Percentiles rank a stretch among this genome's conserved stretches.
These are phyloP conservation scores for Aureobasidium sp. DNA, from an alignment of 2,329 filamentous ascomycete species.

Conservation along the genomic window DNA sequence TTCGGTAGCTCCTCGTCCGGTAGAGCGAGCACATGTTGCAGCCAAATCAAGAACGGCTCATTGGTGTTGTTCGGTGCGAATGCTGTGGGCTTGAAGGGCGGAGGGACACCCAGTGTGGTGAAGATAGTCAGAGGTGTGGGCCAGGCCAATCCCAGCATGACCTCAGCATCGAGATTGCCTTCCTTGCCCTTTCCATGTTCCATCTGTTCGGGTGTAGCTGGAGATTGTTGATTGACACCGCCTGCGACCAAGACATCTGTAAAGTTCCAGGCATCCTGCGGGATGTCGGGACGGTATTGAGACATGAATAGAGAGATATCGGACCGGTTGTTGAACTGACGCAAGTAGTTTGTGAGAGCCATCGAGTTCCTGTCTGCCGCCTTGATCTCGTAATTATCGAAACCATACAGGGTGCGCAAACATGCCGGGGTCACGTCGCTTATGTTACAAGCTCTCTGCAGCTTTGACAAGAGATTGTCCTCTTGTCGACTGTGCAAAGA, in stretches of 20 bases:
- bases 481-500: too few species aligned
- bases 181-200: constrained; percentile 55
- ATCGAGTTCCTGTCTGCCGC: constrained; percentile 47
- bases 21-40: constrained; percentile 64
- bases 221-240: constrained; percentile 45
- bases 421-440: constrained; percentile 59
- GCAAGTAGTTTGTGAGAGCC: constrained; percentile 54
- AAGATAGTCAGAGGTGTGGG: constrained; percentile 64
- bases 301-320: constrained; percentile 65
- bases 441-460: too few species aligned
- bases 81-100: constrained; percentile 56
- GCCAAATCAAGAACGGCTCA: constrained; percentile 73
- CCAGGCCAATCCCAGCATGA: constrained; percentile 61
- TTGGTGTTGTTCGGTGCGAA: constrained; percentile 60
- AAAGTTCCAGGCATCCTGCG: constrained; percentile 59
- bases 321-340: constrained; percentile 54
- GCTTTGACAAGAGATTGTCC: too few species aligned
- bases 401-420: constrained; percentile 60
- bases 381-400: constrained; percentile 57
- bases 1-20: constrained; percentile 61
- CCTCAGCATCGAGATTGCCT: constrained; percentile 71
- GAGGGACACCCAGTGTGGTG: constrained; percentile 64
- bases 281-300: constrained; percentile 57
- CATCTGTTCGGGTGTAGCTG: too few species aligned
- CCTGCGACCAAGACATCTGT: constrained; percentile 64